Evolutionary conservation across 1,284 basidiomycete species (phyloP).

Genomic region (Trichosporon sp.): DNA sequence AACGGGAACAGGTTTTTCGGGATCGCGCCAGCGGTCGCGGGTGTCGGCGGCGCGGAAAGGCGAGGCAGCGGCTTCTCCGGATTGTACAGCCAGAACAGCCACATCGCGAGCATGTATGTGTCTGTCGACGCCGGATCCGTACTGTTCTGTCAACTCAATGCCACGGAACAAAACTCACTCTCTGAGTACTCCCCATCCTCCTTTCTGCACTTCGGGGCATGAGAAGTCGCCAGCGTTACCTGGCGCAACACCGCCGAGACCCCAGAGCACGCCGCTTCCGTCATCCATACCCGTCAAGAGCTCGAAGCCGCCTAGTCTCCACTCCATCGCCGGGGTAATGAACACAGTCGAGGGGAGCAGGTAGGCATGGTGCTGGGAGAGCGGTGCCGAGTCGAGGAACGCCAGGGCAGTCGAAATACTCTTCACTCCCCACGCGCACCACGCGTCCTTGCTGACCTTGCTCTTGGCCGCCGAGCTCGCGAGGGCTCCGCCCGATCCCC

Average conservation of each 20-base stretch:
- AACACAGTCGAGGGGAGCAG: conserved; percentile 75
- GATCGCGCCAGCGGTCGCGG: conserved; percentile 74
- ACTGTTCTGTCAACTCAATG: conserved; percentile 57
- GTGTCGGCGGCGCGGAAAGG: conserved; percentile 68
- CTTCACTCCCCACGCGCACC: conserved; percentile 92
- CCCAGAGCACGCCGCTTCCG: conserved; percentile 61
- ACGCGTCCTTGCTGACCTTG: conserved; percentile 73
- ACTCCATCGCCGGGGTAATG: conserved; percentile 80
- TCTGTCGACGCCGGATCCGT: conserved; percentile 73
- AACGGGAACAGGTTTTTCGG: conserved; percentile 75
- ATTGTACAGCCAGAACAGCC: conserved; percentile 85
- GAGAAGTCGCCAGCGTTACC: conserved; percentile 63
- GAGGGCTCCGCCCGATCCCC: conserved; percentile 55
- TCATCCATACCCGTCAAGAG: conserved; percentile 64
- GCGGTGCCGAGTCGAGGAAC: conserved; percentile 84
- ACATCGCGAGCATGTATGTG: conserved; percentile 80
- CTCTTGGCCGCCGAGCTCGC: conserved; percentile 51
- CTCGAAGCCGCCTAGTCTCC: conserved; percentile 95
- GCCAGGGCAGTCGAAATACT: conserved; percentile 84
- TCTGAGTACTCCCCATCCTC: conserved; percentile 79
- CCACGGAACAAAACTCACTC: conserved; percentile 63
- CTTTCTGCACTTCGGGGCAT: conserved; percentile 87
- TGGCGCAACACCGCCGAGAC: conserved; percentile 69
- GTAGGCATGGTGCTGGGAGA: conserved; percentile 86
- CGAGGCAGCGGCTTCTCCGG: conserved; percentile 68